A percentile compares a stretch with the other conserved stretches of the same genome.
phyloP scores from a whole-genome alignment of 176 grass and related monocot species.

The Thalia dealbata region DNA sequence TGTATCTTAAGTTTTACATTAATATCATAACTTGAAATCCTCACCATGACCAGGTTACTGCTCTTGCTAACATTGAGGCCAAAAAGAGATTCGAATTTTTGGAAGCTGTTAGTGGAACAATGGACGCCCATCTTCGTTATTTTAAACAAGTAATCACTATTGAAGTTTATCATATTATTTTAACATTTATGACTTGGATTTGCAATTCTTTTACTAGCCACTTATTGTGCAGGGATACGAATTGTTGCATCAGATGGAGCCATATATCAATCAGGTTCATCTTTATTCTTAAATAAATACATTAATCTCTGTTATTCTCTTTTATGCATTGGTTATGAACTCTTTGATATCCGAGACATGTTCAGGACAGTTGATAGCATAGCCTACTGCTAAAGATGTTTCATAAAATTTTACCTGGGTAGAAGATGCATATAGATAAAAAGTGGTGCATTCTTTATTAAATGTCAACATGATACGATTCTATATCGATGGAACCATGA shows the following conservation, averaged over 20 bases:
- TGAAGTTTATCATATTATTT: conserved; percentile 22
- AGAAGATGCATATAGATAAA: not conserved
- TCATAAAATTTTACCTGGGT: not conserved
- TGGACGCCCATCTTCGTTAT: conserved; percentile 99
- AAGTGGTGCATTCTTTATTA: too few species aligned
- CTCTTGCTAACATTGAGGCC: conserved; percentile 95
- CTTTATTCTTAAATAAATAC: conserved; percentile 7
- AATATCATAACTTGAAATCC: conserved; percentile 18
- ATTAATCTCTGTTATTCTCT: not conserved
- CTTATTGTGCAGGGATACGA: conserved; percentile 96
- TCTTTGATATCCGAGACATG: not conserved
- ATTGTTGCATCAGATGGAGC: conserved; percentile 95
- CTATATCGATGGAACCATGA: not conserved
- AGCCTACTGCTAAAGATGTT: not conserved
- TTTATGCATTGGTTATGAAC: not conserved
- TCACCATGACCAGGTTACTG: conserved; percentile 47
- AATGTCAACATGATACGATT: too few species aligned
- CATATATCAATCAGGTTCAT: conserved; percentile 89
- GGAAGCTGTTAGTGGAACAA: conserved; percentile 97
- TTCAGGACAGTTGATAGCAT: not conserved
- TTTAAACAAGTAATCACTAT: conserved; percentile 90
- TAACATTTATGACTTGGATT: conserved; percentile 15
- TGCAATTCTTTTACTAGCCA: conserved; percentile 16
- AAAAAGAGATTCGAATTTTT: conserved; percentile 99
- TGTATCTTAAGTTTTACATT: conserved; percentile 3